Percentiles rank a stretch among this genome's conserved stretches.
These are phyloP conservation scores for Coemansia sp. DNA, from an alignment of 192 early-diverging fungal genomes.

Conservation along the genomic window DNA sequence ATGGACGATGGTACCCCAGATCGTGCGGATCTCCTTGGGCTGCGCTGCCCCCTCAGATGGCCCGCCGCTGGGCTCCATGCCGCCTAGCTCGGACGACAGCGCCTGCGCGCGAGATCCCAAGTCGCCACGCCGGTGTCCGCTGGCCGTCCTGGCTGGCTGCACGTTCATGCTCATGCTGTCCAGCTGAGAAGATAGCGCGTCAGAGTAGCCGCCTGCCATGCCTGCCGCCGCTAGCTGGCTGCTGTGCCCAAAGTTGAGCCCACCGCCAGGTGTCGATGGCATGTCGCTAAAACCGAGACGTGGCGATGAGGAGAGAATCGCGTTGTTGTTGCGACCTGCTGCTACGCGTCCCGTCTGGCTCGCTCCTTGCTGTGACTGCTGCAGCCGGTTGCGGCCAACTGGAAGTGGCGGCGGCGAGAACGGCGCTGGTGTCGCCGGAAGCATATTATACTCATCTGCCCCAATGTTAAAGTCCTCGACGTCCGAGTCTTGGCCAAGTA, in stretches of 20 bases:
- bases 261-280: constrained; percentile 35
- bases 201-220: constrained; percentile 34
- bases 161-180: constrained; percentile 35
- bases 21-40: constrained; percentile 59
- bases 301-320: constrained; percentile 32
- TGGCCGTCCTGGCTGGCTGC: constrained; percentile 13
- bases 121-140: constrained; percentile 38
- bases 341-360: constrained; percentile 1
- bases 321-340: neutral
- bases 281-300: constrained; percentile 48
- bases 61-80: constrained; percentile 32
- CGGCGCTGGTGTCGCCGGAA: constrained; percentile 47
- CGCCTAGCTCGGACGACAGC: constrained; percentile 51
- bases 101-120: constrained; percentile 41
- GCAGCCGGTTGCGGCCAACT: constrained; percentile 11
- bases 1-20: constrained; percentile 96
- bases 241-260: constrained; percentile 22
- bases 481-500: constrained; percentile 42
- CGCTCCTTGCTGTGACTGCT: constrained; percentile 11
- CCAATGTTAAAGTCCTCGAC: constrained; percentile 22
- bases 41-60: constrained; percentile 14
- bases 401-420: constrained; percentile 40
- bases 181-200: constrained; percentile 48
- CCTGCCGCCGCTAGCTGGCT: constrained; percentile 30
- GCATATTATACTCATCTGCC: constrained; percentile 33